A percentile compares a stretch with the other conserved stretches of the same genome.
Conservation (phyloP, 2,329 filamentous ascomycete species). For the Claviceps arundinis region DNA sequence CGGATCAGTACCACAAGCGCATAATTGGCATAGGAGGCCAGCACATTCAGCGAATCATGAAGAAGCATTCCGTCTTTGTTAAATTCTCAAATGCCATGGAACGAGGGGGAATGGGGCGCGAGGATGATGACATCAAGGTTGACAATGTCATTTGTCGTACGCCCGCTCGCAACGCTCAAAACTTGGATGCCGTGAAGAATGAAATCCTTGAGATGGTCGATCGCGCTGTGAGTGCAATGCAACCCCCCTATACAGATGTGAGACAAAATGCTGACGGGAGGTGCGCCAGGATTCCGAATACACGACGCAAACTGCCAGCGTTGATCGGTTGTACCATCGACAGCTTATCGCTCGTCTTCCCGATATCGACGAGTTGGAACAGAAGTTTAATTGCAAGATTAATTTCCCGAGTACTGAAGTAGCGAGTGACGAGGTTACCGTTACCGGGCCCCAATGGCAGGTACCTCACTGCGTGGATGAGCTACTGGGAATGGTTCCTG, state of each 20-base stretch:
- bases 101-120: conserved; percentile 72
- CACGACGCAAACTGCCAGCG: conserved; percentile 82
- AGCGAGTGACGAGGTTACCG: conserved; percentile 88
- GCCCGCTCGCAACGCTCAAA: conserved; percentile 91
- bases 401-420: conserved; percentile 95
- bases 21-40: conserved; percentile 98
- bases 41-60: conserved; percentile 99
- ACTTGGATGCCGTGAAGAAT: conserved; percentile 91
- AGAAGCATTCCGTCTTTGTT: conserved; percentile 99
- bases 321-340: conserved; percentile 90
- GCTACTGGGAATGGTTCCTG: conserved; percentile 93
- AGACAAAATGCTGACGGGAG: background rate
- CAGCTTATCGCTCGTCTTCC: conserved; percentile 78
- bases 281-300: conserved; percentile 72
- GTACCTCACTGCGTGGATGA: conserved; percentile 94
- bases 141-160: conserved; percentile 99
- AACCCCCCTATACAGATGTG: background rate
- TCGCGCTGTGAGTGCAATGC: conserved; percentile 52
- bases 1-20: conserved; percentile 97
- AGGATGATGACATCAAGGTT: conserved; percentile 96
- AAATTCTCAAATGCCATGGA: conserved; percentile 99
- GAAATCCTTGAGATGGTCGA: conserved; percentile 99
- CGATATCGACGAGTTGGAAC: conserved; percentile 89
- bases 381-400: conserved; percentile 99
- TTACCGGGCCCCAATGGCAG: conserved; percentile 95